These are phyloP conservation scores for Piromyces sp. DNA, from an alignment of 192 early-diverging fungal genomes.

Conservation along the genomic window DNA sequence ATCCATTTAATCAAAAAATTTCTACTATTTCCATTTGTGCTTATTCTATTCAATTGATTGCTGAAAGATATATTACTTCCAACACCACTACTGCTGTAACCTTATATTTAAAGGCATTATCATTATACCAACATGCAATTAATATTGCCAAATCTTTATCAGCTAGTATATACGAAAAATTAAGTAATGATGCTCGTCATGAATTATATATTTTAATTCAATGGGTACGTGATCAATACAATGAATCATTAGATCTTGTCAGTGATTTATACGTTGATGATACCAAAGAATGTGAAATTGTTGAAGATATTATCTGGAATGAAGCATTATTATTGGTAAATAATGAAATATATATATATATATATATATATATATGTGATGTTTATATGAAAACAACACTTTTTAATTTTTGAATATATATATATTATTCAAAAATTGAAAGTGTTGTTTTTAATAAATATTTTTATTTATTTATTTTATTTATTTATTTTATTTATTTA, in stretches of 20 bases:
- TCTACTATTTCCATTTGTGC: not conserved
- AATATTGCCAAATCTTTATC: not conserved
- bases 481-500: no score
- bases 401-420: no score
- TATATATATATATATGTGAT: not conserved
- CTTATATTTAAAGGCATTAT: not conserved
- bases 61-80: not conserved
- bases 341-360: not conserved
- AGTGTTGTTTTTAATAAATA: no score
- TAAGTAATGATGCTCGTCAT: not conserved
- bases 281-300: not conserved
- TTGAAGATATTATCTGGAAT: not conserved
- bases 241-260: conserved; percentile 62
- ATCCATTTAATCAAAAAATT: not conserved
- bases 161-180: not conserved
- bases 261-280: not conserved
- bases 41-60: not conserved
- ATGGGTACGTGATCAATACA: conserved; percentile 79
- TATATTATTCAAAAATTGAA: no score
- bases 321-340: not conserved
- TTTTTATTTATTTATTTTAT: no score
- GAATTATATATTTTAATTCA: conserved; percentile 34
- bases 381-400: not conserved
- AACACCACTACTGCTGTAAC: not conserved
- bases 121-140: not conserved